Base-by-base conservation (phyloP, 352 stramenopile species). In the Globisporangium nagaii region DNA sequence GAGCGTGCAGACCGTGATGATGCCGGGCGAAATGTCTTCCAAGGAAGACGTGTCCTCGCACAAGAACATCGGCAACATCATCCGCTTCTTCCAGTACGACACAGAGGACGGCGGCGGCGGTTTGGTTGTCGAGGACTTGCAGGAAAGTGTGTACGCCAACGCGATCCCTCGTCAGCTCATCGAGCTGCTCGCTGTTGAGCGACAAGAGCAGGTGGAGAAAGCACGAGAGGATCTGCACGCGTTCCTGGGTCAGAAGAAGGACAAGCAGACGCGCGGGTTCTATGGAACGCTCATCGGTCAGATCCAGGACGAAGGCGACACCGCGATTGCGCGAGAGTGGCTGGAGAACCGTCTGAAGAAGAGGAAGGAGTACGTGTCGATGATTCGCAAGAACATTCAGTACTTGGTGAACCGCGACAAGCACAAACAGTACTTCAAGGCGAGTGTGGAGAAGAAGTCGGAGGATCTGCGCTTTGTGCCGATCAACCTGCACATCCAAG, bases 11-110 rank as follows among this genome's bases (percentile, higher is more conserved):
- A 95, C 84, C 0, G 84, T 95, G 28, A 91, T 91, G 76, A 93
- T 95, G 84, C 79, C 82, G 19, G 84, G 83, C 10, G 81, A 91
- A 17, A 78, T 79, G 45, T 66, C 71, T 13, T 78, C 71, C 7
- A 84, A 84, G 12, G 84, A 91, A n/a, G 82, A 92, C 12, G 28
- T 69, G 57, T 71, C 81, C 4, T 73, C 76, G 10, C 84, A 95
- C 66, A 90, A 91, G 59, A 90, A 90, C 56, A 95, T 95, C 45
- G 84, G 84, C 22, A 92, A 95, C 64, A 91, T 95, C 40, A 91
- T 92, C 35, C 80, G 82, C 12, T 95, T 90, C 49, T 95, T 95
- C 56, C 83, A 93, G 59, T 95, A 92, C 31, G 84, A 95, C 44
- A 88, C 84, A 20, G 80, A 92, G 60, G 79, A 90, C 57, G 84